A percentile compares a stretch with the other conserved stretches of the same genome.
These are phyloP conservation scores for Fusarium poae DNA, from an alignment of 2,329 filamentous ascomycete species.

Conservation along the genomic window DNA sequence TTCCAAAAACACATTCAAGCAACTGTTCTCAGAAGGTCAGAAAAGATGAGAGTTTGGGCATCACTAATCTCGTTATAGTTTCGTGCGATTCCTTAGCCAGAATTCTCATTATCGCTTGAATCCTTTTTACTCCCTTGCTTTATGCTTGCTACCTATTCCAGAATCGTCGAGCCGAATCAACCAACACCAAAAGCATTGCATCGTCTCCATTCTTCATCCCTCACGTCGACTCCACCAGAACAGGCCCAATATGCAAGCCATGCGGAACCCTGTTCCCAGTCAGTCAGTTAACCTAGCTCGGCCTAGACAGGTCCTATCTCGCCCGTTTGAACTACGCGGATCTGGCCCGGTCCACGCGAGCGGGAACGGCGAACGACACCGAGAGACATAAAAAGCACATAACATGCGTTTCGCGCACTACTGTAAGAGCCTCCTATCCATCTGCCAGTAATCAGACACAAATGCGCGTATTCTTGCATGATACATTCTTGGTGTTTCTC, in stretches of 20 bases:
- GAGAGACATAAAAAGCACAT: conserved; percentile 27
- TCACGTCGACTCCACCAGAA: conserved; percentile 30
- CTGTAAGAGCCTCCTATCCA: conserved; percentile 15
- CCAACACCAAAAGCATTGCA: neutral
- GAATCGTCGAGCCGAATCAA: conserved; percentile 9
- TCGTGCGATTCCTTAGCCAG: conserved; percentile 19
- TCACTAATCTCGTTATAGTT: conserved; percentile 4
- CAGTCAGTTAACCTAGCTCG: neutral
- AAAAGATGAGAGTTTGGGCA: neutral
- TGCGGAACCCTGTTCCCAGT: conserved; percentile 16
- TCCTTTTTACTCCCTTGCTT: conserved; percentile 32
- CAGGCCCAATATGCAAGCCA: conserved; percentile 33
- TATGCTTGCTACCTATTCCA: conserved; percentile 23
- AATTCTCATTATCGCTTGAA: conserved; percentile 5
- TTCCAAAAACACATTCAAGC: neutral
- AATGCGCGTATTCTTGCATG: conserved; percentile 27
- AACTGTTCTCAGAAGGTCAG: neutral
- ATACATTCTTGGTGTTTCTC: conserved; percentile 28
- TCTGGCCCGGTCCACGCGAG: conserved; percentile 31
- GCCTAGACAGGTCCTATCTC: neutral
- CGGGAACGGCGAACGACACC: conserved; percentile 19
- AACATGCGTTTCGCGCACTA: conserved; percentile 8
- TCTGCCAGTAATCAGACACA: conserved; percentile 19
- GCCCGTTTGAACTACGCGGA: conserved; percentile 32
- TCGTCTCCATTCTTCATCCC: conserved; percentile 28